Evolutionary conservation across 257 asterid species (phyloP), one percentile per base, ranked within the genome.

Genomic region (Nicotiana tomentosiformis): DNA sequence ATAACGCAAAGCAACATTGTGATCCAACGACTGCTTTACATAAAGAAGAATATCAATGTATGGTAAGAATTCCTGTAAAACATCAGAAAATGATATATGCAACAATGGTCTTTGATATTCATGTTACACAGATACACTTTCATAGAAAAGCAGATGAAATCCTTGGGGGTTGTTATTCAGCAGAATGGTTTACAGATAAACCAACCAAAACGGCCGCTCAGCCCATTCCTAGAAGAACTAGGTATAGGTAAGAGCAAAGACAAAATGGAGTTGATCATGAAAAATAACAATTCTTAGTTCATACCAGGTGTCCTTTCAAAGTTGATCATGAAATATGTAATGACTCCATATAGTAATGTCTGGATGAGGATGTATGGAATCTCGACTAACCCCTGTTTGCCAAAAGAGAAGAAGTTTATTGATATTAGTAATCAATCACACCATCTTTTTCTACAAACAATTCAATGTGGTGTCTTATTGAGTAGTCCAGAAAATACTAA

Each of bases 241-340:
- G 57, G 65, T 46, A 26, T 26, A 51, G 26, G 29, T 62, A 76
- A 76, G 35, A 26, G 16, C 26, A 76, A 29, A 76, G 80, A 76
- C 60, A 26, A 51, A 49, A 76, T 15, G 46, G 62, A 76, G 80
- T 76, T 51, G 64, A 76, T 29, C 80, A 26, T 76, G 64, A 76
- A 76, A 51, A 29, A 15, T 76, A 51, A 72, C 26, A 57, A 32
- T 51, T 20, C 61, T 72, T 49, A 46, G 66, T 74, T 26, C 85
- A 35, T 85, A 94, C 98, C 91, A 69, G 86, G 91, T 32, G 91
- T 88, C 77, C 95, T 89, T 85, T 95, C 98, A 35, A 95, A 95
- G 90, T 90, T 84, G 90, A 93, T 93, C 97, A 91, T 92, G 87
- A 89, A 92, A 90, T 95, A 95, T 29, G 96, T 93, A 83, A 92